Conservation (phyloP, 306 rosid genomes). For the Sesbania bispinosa region DNA sequence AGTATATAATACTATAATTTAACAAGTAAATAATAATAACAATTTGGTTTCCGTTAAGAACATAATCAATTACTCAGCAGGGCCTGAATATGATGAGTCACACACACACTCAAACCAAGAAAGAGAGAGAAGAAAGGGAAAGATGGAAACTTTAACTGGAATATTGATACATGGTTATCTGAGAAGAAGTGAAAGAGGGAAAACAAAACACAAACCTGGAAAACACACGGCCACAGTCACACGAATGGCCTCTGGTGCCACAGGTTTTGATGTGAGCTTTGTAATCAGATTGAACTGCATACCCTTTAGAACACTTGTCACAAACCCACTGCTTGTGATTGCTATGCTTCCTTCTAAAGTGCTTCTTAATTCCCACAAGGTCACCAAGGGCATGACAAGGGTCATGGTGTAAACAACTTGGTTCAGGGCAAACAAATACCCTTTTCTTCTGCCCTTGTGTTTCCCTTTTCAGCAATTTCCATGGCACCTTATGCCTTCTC, state of each 20-base stretch:
- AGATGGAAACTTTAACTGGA: background rate
- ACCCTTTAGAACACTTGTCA: slow-evolving; percentile 79
- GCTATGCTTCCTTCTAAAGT: slow-evolving; percentile 85
- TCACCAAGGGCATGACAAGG: slow-evolving; percentile 94
- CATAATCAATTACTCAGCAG: slow-evolving; percentile 17
- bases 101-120: background rate
- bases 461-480: slow-evolving; percentile 79
- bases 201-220: slow-evolving; percentile 57
- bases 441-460: slow-evolving; percentile 59
- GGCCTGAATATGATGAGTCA: slow-evolving; percentile 22
- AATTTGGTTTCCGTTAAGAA: slow-evolving; percentile 15
- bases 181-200: background rate
- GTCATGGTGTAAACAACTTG: slow-evolving; percentile 79
- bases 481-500: slow-evolving; percentile 86
- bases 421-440: slow-evolving; percentile 93
- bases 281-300: slow-evolving; percentile 96
- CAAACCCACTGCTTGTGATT: slow-evolving; percentile 96
- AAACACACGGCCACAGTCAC: slow-evolving; percentile 98
- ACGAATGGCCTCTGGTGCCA: slow-evolving; percentile 97
- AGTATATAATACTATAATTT: background rate
- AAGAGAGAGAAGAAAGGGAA: background rate
- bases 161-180: background rate
- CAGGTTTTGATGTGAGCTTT: slow-evolving; percentile 98
- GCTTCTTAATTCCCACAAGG: slow-evolving; percentile 93
- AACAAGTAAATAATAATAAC: background rate